A percentile compares a stretch with the other conserved stretches of the same genome.
Conservation (phyloP, 257 asterid genomes). For the Nicotiana benthamiana region DNA sequence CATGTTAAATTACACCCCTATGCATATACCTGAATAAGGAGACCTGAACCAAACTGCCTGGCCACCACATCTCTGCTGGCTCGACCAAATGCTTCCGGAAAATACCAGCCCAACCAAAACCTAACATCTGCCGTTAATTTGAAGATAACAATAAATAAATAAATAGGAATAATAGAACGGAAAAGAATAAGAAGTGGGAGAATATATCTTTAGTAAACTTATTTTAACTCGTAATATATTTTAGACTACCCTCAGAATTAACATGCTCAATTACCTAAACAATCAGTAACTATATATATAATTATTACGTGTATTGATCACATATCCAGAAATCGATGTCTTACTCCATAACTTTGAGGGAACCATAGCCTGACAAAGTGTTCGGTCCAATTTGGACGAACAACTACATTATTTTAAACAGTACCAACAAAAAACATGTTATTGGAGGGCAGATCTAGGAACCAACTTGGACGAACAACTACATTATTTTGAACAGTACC, state of each 20-base stretch:
- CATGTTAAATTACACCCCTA: neutral
- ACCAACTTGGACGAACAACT: too few relatives aligned
- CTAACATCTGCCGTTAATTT: slow-evolving; percentile 26
- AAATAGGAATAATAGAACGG: neutral
- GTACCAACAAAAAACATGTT: too few relatives aligned
- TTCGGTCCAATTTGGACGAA: too few relatives aligned
- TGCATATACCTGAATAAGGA: slow-evolving; percentile 42
- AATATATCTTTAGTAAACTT: neutral
- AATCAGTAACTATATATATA: too few relatives aligned
- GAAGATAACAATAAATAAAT: neutral
- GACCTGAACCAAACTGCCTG: slow-evolving; percentile 38
- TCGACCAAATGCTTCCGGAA: slow-evolving; percentile 41
- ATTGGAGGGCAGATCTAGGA: too few relatives aligned
- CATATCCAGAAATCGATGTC: too few relatives aligned
- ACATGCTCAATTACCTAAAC: neutral
- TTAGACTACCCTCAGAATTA: neutral
- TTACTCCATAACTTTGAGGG: too few relatives aligned
- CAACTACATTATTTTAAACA: too few relatives aligned
- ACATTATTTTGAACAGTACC: neutral
- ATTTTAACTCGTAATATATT: neutral
- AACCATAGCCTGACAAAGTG: too few relatives aligned
- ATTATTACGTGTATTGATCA: too few relatives aligned
- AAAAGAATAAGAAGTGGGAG: neutral
- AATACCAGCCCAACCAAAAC: slow-evolving; percentile 63
- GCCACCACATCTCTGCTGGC: slow-evolving; percentile 72